phyloP scores from a whole-genome alignment of 768 basidiomycete species.

The Leucosporidium yakuticum region DNA sequence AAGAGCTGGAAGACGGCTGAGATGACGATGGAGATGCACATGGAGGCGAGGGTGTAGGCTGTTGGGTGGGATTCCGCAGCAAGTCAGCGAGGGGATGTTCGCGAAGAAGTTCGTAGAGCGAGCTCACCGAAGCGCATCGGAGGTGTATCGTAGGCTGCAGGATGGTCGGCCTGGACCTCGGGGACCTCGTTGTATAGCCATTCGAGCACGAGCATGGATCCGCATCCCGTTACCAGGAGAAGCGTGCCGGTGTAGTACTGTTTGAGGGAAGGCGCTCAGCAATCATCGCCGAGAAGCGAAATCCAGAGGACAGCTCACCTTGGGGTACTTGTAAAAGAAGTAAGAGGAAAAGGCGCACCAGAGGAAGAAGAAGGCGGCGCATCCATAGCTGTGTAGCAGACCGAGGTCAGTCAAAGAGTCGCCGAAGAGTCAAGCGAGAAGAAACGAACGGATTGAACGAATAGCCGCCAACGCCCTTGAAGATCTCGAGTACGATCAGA shows the following conservation, averaged over 20 bases:
- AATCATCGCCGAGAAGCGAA: no score
- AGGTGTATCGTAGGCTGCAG: slow-evolving; percentile 14
- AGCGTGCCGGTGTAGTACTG: slow-evolving; percentile 28
- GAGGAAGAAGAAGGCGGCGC: slow-evolving; percentile 14
- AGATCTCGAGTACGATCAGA: slow-evolving; percentile 30
- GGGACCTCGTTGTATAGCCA: slow-evolving; percentile 28
- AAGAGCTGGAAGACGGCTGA: slow-evolving; percentile 30
- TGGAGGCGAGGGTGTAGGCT: slow-evolving; percentile 18
- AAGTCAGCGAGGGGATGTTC: no score
- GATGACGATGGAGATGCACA: slow-evolving; percentile 28
- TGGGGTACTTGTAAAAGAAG: slow-evolving; percentile 19
- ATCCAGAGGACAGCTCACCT: background rate
- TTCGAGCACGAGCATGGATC: slow-evolving; percentile 17
- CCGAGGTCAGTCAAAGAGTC: background rate
- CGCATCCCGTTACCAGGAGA: slow-evolving; percentile 16
- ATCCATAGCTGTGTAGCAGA: slow-evolving; percentile 15
- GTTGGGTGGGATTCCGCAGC: background rate
- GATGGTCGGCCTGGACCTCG: background rate
- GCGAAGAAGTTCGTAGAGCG: no score
- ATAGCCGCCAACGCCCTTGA: slow-evolving; percentile 29
- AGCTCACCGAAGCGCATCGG: slow-evolving; percentile 21
- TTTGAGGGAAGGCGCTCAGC: no score
- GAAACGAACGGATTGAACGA: slow-evolving; percentile 25
- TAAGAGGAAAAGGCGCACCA: slow-evolving; percentile 21
- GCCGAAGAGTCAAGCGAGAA: background rate